Evolutionary conservation across 2,329 filamentous ascomycete genomes (phyloP).

Genomic region (Colletotrichum sp.): DNA sequence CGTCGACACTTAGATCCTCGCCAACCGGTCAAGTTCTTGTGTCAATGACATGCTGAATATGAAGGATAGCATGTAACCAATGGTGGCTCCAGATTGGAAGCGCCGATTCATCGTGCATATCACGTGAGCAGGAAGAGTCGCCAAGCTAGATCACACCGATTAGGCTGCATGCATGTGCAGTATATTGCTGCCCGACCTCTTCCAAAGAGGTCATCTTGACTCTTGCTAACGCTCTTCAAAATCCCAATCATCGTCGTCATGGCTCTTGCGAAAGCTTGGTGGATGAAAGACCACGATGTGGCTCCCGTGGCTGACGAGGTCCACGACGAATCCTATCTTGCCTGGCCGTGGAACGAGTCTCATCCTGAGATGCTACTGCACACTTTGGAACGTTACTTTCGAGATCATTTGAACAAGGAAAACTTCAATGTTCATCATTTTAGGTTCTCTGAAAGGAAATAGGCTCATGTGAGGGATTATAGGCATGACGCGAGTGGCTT

Average conservation of each 20-base stretch:
- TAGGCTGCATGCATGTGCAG: not conserved
- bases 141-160: not conserved
- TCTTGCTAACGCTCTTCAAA: not conserved
- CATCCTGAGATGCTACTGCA: not conserved
- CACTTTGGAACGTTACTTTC: not conserved
- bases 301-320: not conserved
- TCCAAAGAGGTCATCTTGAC: rapidly evolving
- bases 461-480: too few species aligned
- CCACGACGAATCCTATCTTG: not conserved
- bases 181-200: not conserved
- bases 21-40: too few species aligned
- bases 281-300: not conserved
- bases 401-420: not conserved
- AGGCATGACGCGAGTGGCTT: too few species aligned
- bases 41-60: too few species aligned
- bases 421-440: not conserved
- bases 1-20: too few species aligned
- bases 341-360: not conserved
- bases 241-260: not conserved
- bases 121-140: not conserved
- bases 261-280: not conserved
- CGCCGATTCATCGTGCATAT: not conserved
- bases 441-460: not conserved
- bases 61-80: too few species aligned
- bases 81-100: not conserved